A percentile compares a stretch with the other conserved stretches of the same genome.
These are phyloP conservation scores for Botrytis medusae DNA, from an alignment of 2,329 filamentous ascomycete species.

Conservation along the genomic window DNA sequence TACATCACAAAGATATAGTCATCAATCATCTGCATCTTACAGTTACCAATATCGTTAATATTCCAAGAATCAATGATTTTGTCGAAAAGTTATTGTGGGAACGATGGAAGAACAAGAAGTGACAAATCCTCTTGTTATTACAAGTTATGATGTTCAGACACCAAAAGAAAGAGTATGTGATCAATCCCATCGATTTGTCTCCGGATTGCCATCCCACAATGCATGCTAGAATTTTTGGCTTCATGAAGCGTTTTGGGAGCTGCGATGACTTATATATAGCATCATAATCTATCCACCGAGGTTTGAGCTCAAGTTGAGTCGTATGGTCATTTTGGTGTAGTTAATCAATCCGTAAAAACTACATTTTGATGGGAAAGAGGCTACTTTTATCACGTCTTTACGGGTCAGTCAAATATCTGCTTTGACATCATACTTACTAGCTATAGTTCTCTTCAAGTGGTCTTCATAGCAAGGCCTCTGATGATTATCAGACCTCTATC, in stretches of 20 bases:
- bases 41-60: not conserved
- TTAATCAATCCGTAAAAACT: not conserved
- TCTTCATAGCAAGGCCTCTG: not conserved
- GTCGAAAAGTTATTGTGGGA: not conserved
- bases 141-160: not conserved
- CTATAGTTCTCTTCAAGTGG: not conserved
- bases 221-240: not conserved
- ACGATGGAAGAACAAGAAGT: not conserved
- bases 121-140: not conserved
- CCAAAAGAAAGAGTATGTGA: conserved; percentile 8
- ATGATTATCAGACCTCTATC: not conserved
- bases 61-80: not conserved
- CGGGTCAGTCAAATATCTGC: not conserved
- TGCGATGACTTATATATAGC: not conserved
- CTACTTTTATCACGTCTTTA: not conserved
- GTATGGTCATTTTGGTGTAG: not conserved
- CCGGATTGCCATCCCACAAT: not conserved
- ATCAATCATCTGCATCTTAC: not conserved
- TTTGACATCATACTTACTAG: not conserved
- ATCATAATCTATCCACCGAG: not conserved
- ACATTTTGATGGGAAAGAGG: not conserved
- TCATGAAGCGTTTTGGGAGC: not conserved
- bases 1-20: not conserved
- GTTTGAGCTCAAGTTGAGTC: not conserved
- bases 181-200: not conserved